These are phyloP conservation scores for Perkinsela sp. DNA, from an alignment of 208 protist genomes.

Conservation along the genomic window DNA sequence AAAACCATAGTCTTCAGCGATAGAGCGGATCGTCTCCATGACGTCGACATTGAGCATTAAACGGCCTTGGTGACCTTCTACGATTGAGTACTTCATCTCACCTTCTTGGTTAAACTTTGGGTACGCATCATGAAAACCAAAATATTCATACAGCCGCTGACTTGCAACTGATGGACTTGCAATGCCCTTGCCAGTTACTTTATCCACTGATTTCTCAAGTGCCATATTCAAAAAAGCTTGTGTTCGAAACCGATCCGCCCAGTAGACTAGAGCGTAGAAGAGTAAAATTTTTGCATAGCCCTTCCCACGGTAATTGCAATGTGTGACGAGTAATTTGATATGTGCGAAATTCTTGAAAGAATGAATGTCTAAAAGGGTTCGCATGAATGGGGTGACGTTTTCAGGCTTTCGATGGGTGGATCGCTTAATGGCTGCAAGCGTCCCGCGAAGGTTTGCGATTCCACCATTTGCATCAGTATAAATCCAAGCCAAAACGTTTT, in stretches of 20 bases:
- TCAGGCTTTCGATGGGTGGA: background rate
- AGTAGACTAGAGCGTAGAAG: background rate
- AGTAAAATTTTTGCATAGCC: background rate
- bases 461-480: background rate
- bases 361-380: background rate
- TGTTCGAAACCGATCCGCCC: background rate
- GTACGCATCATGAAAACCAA: background rate
- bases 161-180: background rate
- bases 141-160: background rate
- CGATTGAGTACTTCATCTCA: background rate
- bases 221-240: background rate
- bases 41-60: background rate
- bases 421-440: background rate
- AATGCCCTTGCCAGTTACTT: background rate
- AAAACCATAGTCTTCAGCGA: too few relatives aligned
- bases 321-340: background rate
- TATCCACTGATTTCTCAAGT: background rate
- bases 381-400: background rate
- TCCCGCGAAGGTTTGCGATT: background rate
- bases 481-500: background rate
- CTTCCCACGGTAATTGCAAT: background rate
- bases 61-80: background rate
- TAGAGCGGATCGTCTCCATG: background rate
- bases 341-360: background rate
- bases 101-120: background rate